These are phyloP conservation scores for Gentiana straminea DNA, from an alignment of 257 asterid genomes.

Conservation along the genomic window DNA sequence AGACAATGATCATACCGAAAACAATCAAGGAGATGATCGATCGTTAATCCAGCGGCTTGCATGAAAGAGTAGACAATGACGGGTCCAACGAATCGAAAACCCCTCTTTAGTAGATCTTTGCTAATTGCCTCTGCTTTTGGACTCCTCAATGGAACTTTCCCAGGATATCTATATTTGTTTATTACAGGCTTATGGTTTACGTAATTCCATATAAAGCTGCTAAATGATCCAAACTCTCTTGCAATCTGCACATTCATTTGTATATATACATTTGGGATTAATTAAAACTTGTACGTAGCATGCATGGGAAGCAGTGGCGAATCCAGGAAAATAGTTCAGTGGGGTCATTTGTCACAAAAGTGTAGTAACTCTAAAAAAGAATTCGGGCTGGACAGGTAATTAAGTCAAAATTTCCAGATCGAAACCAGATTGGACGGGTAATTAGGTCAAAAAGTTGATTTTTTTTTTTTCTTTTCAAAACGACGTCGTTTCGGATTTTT, in stretches of 20 bases:
- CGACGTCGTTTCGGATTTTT: too few species aligned
- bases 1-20: conserved; percentile 65
- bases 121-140: conserved; percentile 84
- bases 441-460: too few species aligned
- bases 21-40: conserved; percentile 79
- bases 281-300: neutral
- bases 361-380: too few species aligned
- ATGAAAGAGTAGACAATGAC: conserved; percentile 78
- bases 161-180: conserved; percentile 54
- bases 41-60: conserved; percentile 85
- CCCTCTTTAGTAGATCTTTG: conserved; percentile 69
- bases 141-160: conserved; percentile 72
- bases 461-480: too few species aligned
- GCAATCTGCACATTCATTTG: conserved; percentile 32
- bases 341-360: too few species aligned
- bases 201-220: conserved; percentile 74
- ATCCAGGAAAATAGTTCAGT: too few species aligned
- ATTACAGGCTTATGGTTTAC: conserved; percentile 70
- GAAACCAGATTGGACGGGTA: too few species aligned
- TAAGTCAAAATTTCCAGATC: too few species aligned
- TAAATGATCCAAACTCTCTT: conserved; percentile 69
- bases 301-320: too few species aligned
- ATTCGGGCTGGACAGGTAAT: too few species aligned
- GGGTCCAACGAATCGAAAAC: conserved; percentile 85
- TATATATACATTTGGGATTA: neutral